Percentiles rank a stretch among this genome's conserved stretches.
These are phyloP conservation scores for Cystobasidiopsis lactophilus DNA, from an alignment of 768 basidiomycete genomes.

Conservation along the genomic window DNA sequence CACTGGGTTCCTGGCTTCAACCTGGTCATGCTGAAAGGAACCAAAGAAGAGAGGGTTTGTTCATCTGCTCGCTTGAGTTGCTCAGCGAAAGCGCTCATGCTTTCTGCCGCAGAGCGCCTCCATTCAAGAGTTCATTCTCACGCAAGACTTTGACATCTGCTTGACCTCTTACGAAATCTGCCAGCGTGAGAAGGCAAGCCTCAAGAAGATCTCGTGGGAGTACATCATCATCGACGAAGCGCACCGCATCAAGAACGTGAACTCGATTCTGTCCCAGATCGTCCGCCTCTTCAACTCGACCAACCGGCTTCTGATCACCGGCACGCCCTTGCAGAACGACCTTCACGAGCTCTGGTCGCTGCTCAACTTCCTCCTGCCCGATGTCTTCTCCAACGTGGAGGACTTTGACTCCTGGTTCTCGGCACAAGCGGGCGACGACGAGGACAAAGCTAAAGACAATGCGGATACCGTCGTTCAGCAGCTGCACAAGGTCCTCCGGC, in stretches of 20 bases:
- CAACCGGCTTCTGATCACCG: constrained; percentile 80
- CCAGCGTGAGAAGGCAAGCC: constrained; percentile 71
- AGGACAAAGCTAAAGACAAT: constrained; percentile 41
- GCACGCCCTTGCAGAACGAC: constrained; percentile 83
- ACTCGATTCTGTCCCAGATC: constrained; percentile 84
- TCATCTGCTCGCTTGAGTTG: not conserved
- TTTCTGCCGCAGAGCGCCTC: not conserved
- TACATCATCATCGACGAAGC: constrained; percentile 98
- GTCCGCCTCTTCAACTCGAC: constrained; percentile 73
- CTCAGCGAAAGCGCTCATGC: not conserved
- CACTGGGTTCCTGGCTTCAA: constrained; percentile 78
- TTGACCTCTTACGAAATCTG: constrained; percentile 96
- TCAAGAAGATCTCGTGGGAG: constrained; percentile 89
- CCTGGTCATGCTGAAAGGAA: constrained; percentile 57
- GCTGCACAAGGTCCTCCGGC: constrained; percentile 83
- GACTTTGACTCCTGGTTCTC: constrained; percentile 88
- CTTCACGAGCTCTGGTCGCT: constrained; percentile 65
- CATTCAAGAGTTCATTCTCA: constrained; percentile 42
- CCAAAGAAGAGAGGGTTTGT: constrained; percentile 59
- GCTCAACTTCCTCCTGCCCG: constrained; percentile 80
- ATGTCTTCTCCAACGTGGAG: constrained; percentile 73
- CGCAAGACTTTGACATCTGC: constrained; percentile 77
- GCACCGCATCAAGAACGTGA: constrained; percentile 96
- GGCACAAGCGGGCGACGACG: constrained; percentile 31
- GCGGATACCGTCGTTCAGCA: constrained; percentile 77